Base-by-base conservation (phyloP, 805 yeast species). In the Barnettozyma sp. region DNA sequence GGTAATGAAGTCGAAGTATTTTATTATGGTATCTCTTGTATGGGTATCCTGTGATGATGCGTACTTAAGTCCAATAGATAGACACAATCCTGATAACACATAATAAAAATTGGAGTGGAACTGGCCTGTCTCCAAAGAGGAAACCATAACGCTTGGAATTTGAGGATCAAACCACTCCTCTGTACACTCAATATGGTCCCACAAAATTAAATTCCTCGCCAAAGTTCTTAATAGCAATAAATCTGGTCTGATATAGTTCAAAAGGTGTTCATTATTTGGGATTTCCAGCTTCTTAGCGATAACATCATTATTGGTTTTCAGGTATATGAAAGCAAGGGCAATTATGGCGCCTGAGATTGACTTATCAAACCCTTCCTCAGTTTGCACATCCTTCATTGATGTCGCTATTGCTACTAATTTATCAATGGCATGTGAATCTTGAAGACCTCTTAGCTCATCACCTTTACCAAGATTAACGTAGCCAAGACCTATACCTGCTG, bases 401-500 rank as follows among this genome's bases (percentile, higher is more conserved):
- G 69, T 63, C 0, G 86, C 84, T 38, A 74, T 60, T 0, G 76
- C 62, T 27, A 80, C 52, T 23, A 86, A 59, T 33, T 62, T 64
- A 40, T 80, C 86, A 17, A 77, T 72, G 5, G 82, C 70, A 46
- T 70, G 77, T 0, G 80, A 67, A 50, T 81, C 92, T 41, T 71
- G 71, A 29, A 75, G 56, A 0, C 78, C 78, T 32, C 70, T 62
- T 33, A 80, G 56, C 40, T 71, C 73, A 35, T 71, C 70, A 1
- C 92, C 94, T 38, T 74, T 72, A 1, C 94, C 95, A 21, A 87
- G 56, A 49, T 88, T 87, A 12, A 87, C 77, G 38, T 78, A 72
- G 0, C 99, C 99, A 13, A 88, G 58, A 0, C 95, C 76, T 27
- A 90, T 72, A 0, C 98, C 98, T 1, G 94, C 94, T 2, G 94